Conservation (phyloP, 106 monocot species). For the Posidonia australis region DNA sequence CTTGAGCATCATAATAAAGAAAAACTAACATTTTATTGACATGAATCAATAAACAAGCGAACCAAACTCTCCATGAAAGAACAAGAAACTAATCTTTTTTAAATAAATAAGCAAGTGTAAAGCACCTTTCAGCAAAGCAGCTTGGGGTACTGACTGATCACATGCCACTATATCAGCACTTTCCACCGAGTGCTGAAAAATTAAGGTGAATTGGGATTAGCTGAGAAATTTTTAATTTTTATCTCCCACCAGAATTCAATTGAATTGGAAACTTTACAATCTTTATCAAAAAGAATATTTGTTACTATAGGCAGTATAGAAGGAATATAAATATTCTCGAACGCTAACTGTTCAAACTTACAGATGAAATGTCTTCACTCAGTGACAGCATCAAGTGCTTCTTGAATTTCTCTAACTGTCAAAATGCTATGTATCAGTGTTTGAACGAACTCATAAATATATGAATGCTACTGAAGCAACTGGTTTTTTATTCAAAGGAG, state of each 20-base stretch:
- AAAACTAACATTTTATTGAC: too few species aligned
- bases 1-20: conserved; percentile 14
- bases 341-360: conserved; percentile 24
- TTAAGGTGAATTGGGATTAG: neutral
- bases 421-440: neutral
- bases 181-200: conserved; percentile 24
- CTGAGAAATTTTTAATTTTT: neutral
- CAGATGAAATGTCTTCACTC: conserved; percentile 67
- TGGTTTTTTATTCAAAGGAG: too few species aligned
- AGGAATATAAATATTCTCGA: neutral
- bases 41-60: too few species aligned
- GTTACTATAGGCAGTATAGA: neutral
- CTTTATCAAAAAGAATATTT: too few species aligned
- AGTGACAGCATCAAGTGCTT: conserved; percentile 83
- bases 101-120: neutral
- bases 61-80: too few species aligned
- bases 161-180: conserved; percentile 27
- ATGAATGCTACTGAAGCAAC: too few species aligned
- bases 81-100: too few species aligned
- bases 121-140: conserved; percentile 46
- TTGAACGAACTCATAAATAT: too few species aligned
- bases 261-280: neutral
- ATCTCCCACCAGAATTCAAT: neutral
- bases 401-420: conserved; percentile 87
- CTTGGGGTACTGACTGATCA: conserved; percentile 30